Base-by-base conservation (phyloP, 345 rosid genomes). In the Populus pruinosa region DNA sequence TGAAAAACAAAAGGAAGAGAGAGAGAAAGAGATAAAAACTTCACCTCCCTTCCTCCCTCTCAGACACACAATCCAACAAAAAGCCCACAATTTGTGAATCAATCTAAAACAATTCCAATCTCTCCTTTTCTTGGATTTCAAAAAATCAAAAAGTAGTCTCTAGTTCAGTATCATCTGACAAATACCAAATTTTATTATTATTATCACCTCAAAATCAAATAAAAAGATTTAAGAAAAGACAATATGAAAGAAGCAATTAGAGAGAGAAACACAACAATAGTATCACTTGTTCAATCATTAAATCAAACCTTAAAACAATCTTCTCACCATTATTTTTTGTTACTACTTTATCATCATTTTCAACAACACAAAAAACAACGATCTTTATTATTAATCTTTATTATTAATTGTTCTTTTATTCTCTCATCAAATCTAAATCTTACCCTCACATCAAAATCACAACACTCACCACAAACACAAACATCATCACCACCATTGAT, bases 381-480 rank as follows among this genome's bases (percentile, higher is more conserved):
- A 75, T 69, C 68, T 55, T n/a, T 59, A 23, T 20, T 56, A 33
- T 59, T 69, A 6, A 38, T 66, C 74, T 47, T 75, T 43, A 59
- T 1, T 49, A 74, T 65, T 36, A 33, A 76, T 76, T 69, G 61
- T 35, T 72, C 67, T 12, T 59, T 59, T 59, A 25, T 69, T 83
- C 39, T 25, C 78, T 78, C n/a, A 43, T 63, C 71, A 68, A 43
- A 33, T 59, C 16, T 55, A 85, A 81, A 82, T 87, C 89, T 78
- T 80, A 82, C 72, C 88, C 88, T 79, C 88, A 86, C 89, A 84
- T 89, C 96, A 87, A 86, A 87, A 85, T 92, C 63, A 59, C 91
- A 59, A 82, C 82, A 80, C 76, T 53, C 81, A 70, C 83, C 77
- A 16, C 41, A 53, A 14, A n/a, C 31, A 9, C 29, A 63, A 35